Evolutionary conservation across 805 yeast genomes (phyloP).

Genomic region (Schizosaccharomyces cryophilus): DNA sequence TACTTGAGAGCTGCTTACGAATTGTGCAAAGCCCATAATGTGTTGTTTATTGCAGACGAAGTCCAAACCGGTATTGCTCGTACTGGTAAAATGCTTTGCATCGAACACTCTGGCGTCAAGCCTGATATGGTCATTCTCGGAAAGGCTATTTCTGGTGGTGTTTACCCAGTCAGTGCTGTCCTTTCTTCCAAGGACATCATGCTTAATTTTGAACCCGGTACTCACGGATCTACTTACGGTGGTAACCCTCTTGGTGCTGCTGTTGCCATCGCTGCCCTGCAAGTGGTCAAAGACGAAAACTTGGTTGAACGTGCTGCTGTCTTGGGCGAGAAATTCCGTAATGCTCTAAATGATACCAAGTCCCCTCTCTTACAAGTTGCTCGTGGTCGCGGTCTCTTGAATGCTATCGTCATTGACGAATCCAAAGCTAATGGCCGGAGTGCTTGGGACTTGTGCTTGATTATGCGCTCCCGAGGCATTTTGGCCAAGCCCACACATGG

Average conservation of each 20-base stretch:
- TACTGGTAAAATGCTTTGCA: constrained; percentile 82
- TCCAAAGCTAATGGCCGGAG: constrained; percentile 63
- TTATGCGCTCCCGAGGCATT: constrained; percentile 71
- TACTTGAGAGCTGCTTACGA: constrained; percentile 39
- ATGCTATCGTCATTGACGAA: constrained; percentile 79
- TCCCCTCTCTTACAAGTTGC: constrained; percentile 34
- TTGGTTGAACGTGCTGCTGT: constrained; percentile 52
- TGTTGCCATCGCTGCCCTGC: constrained; percentile 78
- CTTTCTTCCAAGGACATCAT: constrained; percentile 73
- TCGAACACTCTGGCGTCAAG: constrained; percentile 61
- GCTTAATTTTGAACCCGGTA: constrained; percentile 77
- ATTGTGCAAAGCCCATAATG: constrained; percentile 62
- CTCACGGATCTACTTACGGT: constrained; percentile 94
- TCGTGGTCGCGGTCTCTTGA: constrained; percentile 64
- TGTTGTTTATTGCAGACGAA: constrained; percentile 80
- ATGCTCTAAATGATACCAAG: constrained; percentile 17
- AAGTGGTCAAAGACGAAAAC: constrained; percentile 70
- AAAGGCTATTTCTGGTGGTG: constrained; percentile 90
- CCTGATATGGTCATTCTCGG: constrained; percentile 82
- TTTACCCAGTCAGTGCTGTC: constrained; percentile 75
- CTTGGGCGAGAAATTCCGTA: constrained; percentile 46
- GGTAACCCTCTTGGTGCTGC: constrained; percentile 89
- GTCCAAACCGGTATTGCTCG: constrained; percentile 95
- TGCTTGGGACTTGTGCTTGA: constrained; percentile 86
- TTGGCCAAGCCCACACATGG: constrained; percentile 94